Evolutionary conservation across 306 rosid species (phyloP).

Genomic region (Ziziphus jujuba): DNA sequence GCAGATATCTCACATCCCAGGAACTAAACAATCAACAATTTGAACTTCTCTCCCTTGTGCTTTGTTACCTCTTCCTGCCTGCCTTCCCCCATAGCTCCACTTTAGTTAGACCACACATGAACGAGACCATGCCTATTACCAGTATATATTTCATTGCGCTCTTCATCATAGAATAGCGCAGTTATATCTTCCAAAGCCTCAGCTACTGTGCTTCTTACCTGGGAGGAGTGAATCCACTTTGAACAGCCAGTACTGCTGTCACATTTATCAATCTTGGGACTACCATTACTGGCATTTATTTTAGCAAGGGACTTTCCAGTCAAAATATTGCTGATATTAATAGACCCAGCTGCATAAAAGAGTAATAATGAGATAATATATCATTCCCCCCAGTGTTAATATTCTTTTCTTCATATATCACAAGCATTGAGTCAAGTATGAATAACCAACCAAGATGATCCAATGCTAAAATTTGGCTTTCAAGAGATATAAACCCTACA

Average conservation of each 20-base stretch:
- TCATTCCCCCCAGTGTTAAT: neutral
- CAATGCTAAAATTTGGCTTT: too few species aligned
- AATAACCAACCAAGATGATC: neutral
- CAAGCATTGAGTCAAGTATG: neutral
- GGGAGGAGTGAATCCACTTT: slow-evolving; percentile 33
- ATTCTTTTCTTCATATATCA: neutral
- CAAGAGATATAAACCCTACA: too few species aligned
- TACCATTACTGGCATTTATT: slow-evolving; percentile 48
- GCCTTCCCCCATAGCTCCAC: neutral
- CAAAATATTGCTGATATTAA: slow-evolving; percentile 77
- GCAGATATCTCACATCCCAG: neutral
- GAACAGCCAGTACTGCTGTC: slow-evolving; percentile 37
- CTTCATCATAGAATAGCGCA: slow-evolving; percentile 79
- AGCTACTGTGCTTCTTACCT: slow-evolving; percentile 53
- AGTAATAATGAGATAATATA: slow-evolving; percentile 11
- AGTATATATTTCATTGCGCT: slow-evolving; percentile 75
- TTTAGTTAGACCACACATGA: slow-evolving; percentile 82
- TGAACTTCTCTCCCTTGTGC: too few species aligned
- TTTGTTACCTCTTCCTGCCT: too few species aligned
- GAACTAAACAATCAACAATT: too few species aligned
- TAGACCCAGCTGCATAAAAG: slow-evolving; percentile 63
- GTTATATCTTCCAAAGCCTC: slow-evolving; percentile 85
- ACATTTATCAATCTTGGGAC: slow-evolving; percentile 32
- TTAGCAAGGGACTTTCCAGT: slow-evolving; percentile 78
- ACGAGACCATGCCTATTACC: slow-evolving; percentile 75